A percentile compares a stretch with the other conserved stretches of the same genome.
Conservation (phyloP, 768 basidiomycete genomes). For the Hemileccinum impolitum region DNA sequence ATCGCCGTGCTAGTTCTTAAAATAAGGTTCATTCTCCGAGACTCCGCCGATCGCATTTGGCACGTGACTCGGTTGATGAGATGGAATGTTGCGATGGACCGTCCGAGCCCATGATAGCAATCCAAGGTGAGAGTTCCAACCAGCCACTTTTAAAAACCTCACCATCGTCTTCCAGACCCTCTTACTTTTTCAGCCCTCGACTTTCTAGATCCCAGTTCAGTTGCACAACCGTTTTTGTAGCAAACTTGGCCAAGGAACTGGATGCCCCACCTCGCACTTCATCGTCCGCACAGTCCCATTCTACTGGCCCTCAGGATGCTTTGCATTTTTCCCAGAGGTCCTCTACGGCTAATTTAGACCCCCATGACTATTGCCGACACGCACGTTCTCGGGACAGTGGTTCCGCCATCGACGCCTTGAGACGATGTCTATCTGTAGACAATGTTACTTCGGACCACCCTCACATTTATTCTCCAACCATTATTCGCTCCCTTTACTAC, state of each 20-base stretch:
- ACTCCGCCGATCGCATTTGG: slow-evolving; percentile 2
- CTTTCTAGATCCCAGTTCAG: neutral
- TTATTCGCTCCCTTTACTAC: slow-evolving; percentile 39
- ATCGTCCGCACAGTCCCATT: neutral
- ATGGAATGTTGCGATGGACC: slow-evolving; percentile 85
- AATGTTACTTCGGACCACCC: slow-evolving; percentile 9
- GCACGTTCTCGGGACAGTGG: neutral
- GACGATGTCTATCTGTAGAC: slow-evolving; percentile 12
- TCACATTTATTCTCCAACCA: slow-evolving; percentile 25
- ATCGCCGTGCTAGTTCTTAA: slow-evolving; percentile 26
- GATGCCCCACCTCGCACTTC: neutral
- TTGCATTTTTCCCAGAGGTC: neutral
- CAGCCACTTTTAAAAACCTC: neutral
- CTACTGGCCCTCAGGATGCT: neutral
- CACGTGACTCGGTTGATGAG: slow-evolving; percentile 35
- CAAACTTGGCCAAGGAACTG: neutral
- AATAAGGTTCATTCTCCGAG: slow-evolving; percentile 29
- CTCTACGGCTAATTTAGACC: neutral
- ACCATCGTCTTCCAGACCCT: slow-evolving; percentile 6
- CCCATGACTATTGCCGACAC: neutral
- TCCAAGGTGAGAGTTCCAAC: slow-evolving; percentile 24
- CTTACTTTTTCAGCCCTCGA: slow-evolving; percentile 1
- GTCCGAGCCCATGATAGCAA: slow-evolving; percentile 38
- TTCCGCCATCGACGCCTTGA: slow-evolving; percentile 15
- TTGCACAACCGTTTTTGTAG: neutral